Evolutionary conservation across 331 rosid genomes (phyloP).

Genomic region (Saraca asoca): DNA sequence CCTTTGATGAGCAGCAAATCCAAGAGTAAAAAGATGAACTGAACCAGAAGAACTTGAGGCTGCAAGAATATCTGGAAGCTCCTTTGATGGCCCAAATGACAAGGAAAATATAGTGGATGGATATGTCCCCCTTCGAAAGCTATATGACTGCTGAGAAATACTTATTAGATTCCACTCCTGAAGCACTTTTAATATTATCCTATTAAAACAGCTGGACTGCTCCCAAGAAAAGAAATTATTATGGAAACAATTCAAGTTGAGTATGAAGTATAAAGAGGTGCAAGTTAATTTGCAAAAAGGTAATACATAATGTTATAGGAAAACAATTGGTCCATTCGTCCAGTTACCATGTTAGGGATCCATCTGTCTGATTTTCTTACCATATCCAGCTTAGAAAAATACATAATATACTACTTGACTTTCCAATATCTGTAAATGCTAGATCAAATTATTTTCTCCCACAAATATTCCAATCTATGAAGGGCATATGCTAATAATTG

Average conservation of each 20-base stretch:
- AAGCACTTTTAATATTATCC: slow-evolving; percentile 9
- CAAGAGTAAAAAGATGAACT: slow-evolving; percentile 80
- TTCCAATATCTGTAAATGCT: neutral
- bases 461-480: neutral
- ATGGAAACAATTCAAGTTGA: neutral
- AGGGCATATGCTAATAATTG: slow-evolving; percentile 16
- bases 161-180: slow-evolving; percentile 36
- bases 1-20: slow-evolving; percentile 70
- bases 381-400: neutral
- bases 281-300: neutral
- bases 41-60: slow-evolving; percentile 94
- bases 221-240: slow-evolving; percentile 8
- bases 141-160: slow-evolving; percentile 61
- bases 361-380: neutral
- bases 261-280: slow-evolving; percentile 1
- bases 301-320: neutral
- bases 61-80: slow-evolving; percentile 85
- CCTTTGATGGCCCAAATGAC: slow-evolving; percentile 79
- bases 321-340: neutral
- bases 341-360: neutral
- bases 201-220: slow-evolving; percentile 18
- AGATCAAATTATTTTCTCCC: neutral
- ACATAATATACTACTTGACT: neutral
- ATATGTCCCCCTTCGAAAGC: slow-evolving; percentile 93
- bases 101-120: slow-evolving; percentile 83